phyloP scores from a whole-genome alignment of 2,329 filamentous ascomycete species.

The Curvularia eragrostidis region DNA sequence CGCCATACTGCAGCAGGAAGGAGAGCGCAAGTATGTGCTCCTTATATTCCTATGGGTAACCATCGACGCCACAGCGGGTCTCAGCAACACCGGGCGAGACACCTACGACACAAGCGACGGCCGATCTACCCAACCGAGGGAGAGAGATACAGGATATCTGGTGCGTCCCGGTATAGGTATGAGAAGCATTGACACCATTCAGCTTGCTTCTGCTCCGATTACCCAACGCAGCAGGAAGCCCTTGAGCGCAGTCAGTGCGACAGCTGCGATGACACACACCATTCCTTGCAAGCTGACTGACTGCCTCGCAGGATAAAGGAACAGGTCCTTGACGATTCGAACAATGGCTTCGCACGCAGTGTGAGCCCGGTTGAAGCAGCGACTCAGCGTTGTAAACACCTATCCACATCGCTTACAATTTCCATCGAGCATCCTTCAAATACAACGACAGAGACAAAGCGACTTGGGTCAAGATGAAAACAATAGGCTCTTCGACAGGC shows the following conservation, averaged over 20 bases:
- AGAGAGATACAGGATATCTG: not conserved
- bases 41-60: not conserved
- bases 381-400: not conserved
- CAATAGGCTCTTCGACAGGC: not conserved
- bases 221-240: not conserved
- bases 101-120: not conserved
- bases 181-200: not conserved
- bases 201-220: not conserved
- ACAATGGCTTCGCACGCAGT: not conserved
- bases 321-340: not conserved
- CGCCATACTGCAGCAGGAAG: not conserved
- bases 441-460: not conserved
- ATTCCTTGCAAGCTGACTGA: not conserved
- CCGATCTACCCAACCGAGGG: not conserved
- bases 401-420: not conserved
- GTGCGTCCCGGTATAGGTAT: not conserved
- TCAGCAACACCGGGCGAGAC: slow-evolving; percentile 2
- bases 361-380: not conserved
- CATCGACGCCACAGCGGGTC: not conserved
- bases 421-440: not conserved
- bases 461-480: not conserved
- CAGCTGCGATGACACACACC: not conserved
- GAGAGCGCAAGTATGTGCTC: not conserved
- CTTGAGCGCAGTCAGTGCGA: not conserved
- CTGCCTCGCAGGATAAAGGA: not conserved